These are phyloP conservation scores for Acacia melanoxylon DNA, from an alignment of 306 rosid species.

Conservation along the genomic window DNA sequence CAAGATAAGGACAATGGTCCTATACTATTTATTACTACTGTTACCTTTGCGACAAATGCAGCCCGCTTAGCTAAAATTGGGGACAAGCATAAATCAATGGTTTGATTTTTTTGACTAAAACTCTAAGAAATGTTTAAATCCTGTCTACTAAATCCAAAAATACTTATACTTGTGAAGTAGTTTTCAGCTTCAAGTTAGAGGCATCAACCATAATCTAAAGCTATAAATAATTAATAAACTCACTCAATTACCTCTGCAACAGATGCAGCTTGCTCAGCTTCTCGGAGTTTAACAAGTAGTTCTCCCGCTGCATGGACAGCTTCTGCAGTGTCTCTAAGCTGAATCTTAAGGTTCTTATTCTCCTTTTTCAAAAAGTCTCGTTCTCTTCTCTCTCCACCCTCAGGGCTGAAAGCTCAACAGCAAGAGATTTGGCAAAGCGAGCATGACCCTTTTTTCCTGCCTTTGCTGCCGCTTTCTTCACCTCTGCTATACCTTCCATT, in stretches of 20 bases:
- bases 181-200: neutral
- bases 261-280: constrained; percentile 79
- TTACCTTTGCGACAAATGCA: neutral
- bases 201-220: neutral
- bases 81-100: neutral
- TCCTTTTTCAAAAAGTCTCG: constrained; percentile 74
- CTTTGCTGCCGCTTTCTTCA: constrained; percentile 83
- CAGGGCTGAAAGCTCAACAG: constrained; percentile 70
- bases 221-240: neutral
- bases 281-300: constrained; percentile 88
- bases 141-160: neutral
- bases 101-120: neutral
- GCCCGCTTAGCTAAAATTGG: neutral
- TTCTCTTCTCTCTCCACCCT: constrained; percentile 79
- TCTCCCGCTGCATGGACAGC: constrained; percentile 99
- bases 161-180: neutral
- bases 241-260: constrained; percentile 70
- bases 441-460: constrained; percentile 80
- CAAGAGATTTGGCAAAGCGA: constrained; percentile 67
- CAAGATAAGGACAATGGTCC: neutral
- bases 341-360: constrained; percentile 76
- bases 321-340: constrained; percentile 95
- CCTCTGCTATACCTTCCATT: constrained; percentile 87
- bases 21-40: neutral
- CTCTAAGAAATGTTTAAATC: neutral